Conservation (phyloP, 1,284 basidiomycete species). For the Ustilago bromivora region DNA sequence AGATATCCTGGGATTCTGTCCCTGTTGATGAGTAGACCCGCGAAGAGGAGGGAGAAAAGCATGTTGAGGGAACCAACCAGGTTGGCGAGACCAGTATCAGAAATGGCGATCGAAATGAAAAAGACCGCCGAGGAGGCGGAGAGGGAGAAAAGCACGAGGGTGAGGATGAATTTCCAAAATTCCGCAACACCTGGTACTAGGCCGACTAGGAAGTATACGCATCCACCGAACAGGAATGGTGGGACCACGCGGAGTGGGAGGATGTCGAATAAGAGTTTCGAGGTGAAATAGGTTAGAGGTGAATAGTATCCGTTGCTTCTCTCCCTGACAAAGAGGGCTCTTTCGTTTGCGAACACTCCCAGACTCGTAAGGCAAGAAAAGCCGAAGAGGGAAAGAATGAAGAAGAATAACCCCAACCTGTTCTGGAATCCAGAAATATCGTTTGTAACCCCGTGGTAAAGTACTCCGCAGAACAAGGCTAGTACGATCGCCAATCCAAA, state of each 20-base stretch:
- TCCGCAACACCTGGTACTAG: constrained; percentile 86
- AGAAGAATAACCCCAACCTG: constrained; percentile 88
- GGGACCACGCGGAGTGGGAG: constrained; percentile 92
- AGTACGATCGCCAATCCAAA: constrained; percentile 86
- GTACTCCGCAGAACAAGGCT: constrained; percentile 85
- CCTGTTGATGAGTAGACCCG: constrained; percentile 92
- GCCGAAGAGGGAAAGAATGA: constrained; percentile 91
- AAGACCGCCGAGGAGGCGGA: constrained; percentile 91
- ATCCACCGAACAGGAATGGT: constrained; percentile 91
- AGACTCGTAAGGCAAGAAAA: constrained; percentile 94
- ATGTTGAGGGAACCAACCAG: constrained; percentile 93
- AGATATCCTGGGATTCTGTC: constrained; percentile 81
- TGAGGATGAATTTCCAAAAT: constrained; percentile 97
- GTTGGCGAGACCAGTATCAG: constrained; percentile 87
- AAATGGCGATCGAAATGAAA: constrained; percentile 87
- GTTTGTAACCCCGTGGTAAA: constrained; percentile 82
- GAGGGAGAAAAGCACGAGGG: constrained; percentile 86
- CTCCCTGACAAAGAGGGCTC: constrained; percentile 95
- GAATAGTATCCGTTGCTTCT: constrained; percentile 97
- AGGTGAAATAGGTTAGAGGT: constrained; percentile 92
- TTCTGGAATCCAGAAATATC: constrained; percentile 72
- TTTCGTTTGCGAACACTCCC: constrained; percentile 90
- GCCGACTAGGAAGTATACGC: constrained; percentile 91
- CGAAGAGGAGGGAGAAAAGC: constrained; percentile 93
- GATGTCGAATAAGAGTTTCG: constrained; percentile 95